phyloP scores from a whole-genome alignment of 2,329 filamentous ascomycete genomes.

The Thermothelomyces thermophilus region DNA sequence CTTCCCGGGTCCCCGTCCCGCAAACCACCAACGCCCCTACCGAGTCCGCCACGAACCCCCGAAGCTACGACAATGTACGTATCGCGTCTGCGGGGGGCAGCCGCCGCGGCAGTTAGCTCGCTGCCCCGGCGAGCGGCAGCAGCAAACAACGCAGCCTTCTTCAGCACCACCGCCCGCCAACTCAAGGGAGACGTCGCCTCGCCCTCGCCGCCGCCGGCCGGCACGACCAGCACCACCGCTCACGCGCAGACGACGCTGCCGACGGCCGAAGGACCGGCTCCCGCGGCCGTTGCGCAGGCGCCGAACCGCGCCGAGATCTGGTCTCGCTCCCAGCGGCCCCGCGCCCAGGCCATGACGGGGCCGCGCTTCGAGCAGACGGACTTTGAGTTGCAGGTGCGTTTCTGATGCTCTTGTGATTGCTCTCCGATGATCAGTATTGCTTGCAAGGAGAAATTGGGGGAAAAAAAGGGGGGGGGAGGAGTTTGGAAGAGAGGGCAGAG shows the following conservation, averaged over 20 bases:
- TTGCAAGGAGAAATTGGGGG: not conserved
- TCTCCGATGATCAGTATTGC: not conserved
- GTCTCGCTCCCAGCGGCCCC: slow-evolving; percentile 78
- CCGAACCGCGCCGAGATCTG: slow-evolving; percentile 78
- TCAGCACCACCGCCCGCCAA: slow-evolving; percentile 42
- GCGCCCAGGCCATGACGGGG: slow-evolving; percentile 80
- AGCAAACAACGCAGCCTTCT: no score
- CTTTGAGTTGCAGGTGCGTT: slow-evolving; percentile 75
- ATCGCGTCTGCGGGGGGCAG: slow-evolving; percentile 31
- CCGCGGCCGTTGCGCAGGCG: slow-evolving; percentile 61
- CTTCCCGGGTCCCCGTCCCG: slow-evolving; percentile 6
- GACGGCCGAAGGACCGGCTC: slow-evolving; percentile 36
- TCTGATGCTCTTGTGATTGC: not conserved
- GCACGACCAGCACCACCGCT: slow-evolving; percentile 31
- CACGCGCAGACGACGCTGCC: slow-evolving; percentile 35
- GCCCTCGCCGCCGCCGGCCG: slow-evolving; percentile 17
- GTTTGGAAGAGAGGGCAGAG: no score
- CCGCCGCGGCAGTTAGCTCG: slow-evolving; percentile 28
- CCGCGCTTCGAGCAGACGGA: slow-evolving; percentile 97
- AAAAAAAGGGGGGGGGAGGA: not conserved
- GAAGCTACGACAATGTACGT: slow-evolving; percentile 34
- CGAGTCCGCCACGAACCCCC: not conserved
- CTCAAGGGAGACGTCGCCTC: slow-evolving; percentile 30
- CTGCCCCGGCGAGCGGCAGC: slow-evolving; percentile 34
- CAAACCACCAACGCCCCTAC: not conserved